Conservation (phyloP, 2,329 filamentous ascomycete genomes). For the Aspergillus cejpii region DNA sequence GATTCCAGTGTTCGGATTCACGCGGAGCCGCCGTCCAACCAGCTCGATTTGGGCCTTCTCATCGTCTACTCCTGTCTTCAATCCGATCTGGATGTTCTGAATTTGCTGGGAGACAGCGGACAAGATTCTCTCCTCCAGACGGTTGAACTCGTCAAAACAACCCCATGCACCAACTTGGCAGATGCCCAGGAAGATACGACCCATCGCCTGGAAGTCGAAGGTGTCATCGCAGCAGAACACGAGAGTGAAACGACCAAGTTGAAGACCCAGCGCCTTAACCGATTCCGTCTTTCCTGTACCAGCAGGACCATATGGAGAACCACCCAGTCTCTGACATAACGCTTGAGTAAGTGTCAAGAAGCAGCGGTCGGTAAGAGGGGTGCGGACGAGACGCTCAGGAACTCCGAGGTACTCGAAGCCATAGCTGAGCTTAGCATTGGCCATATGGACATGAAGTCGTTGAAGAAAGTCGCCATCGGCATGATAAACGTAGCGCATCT, state of each 20-base stretch:
- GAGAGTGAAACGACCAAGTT: slow-evolving; percentile 93
- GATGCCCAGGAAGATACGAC: slow-evolving; percentile 96
- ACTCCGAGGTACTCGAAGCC: slow-evolving; percentile 98
- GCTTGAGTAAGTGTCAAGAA: slow-evolving; percentile 97
- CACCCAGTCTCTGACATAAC: slow-evolving; percentile 86
- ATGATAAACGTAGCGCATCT: slow-evolving; percentile 93
- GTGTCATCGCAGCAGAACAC: slow-evolving; percentile 99
- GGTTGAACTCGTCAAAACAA: slow-evolving; percentile 99
- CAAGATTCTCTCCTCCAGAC: slow-evolving; percentile 92
- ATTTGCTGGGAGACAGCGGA: slow-evolving; percentile 99
- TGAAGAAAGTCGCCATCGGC: slow-evolving; percentile 73
- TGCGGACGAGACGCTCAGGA: slow-evolving; percentile 89
- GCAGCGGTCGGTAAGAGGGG: slow-evolving; percentile 93
- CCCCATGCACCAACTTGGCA: slow-evolving; percentile 99
- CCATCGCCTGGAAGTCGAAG: slow-evolving; percentile 99
- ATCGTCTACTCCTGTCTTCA: slow-evolving; percentile 77
- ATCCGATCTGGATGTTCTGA: slow-evolving; percentile 94
- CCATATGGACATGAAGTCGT: slow-evolving; percentile 88
- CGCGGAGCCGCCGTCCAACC: slow-evolving; percentile 79
- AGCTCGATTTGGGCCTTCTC: slow-evolving; percentile 86
- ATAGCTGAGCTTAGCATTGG: slow-evolving; percentile 90
- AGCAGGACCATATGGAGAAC: slow-evolving; percentile 93
- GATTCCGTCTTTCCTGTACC: slow-evolving; percentile 99
- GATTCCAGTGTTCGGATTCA: slow-evolving; percentile 91
- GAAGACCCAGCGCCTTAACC: slow-evolving; percentile 92